Evolutionary conservation across 2,329 filamentous ascomycete species (phyloP), one percentile per base, ranked within the genome.

Genomic region (Camillea tinctor): DNA sequence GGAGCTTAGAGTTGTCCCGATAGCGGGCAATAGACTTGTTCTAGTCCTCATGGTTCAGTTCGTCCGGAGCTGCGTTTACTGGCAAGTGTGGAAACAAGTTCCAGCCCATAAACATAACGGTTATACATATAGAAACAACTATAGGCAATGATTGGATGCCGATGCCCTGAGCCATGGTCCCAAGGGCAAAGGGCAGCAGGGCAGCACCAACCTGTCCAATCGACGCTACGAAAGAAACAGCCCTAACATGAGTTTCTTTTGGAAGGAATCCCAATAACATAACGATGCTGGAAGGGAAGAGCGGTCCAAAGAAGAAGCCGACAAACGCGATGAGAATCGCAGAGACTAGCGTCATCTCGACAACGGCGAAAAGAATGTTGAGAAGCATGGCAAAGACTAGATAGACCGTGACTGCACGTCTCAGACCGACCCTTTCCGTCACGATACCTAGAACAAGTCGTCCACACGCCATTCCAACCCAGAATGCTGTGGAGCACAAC

Each of bases 121-220:
- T 13, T 30, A 30, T 30, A 30, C 26, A 30, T 30, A 30, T 30
- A 30, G 26, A 63, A 19, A 74, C 66, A 9, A 73, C 68, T 8
- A 63, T 58, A 26, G 72, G 69, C 24, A 79, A 80, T 0, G 75
- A 67, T 1, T 68, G 68, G 51, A 80, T 77, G 0, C 77, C 77
- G 8, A 76, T 51, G 1, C 66, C 64, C 15, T 80, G 68, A 2
- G 77, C 71, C 8, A 78, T 60, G 4, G 75, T 74, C 0, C 79
- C 79, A n/a, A 80, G 74, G 3, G 68, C 72, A 57, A 80, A 79
- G 0, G 79, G 79, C 1, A 80, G 63, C 19, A 78, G 53, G 0
- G 77, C 78, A 4, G 74, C 77, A 1, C 79, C 79, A 8, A 80
- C 65, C 61, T 80, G 77, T 1, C 79, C 79, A 1, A 80, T 60